These are phyloP conservation scores for Prunus campanulata DNA, from an alignment of 306 rosid species.

Conservation along the genomic window DNA sequence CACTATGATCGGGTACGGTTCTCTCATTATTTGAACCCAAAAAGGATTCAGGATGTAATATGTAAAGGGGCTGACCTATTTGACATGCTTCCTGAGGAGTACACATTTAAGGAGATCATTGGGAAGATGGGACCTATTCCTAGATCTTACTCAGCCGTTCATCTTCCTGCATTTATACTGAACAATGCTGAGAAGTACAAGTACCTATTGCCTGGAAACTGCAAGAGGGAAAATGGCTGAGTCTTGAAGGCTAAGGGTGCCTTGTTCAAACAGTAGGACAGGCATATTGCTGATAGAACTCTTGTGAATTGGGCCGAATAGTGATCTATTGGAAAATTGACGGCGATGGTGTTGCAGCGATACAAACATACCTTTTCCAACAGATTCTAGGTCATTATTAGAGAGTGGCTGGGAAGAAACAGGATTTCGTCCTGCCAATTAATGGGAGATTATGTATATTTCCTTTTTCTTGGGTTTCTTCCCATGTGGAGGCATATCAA, in stretches of 20 bases:
- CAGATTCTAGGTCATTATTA: constrained; percentile 33
- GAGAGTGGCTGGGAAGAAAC: constrained; percentile 27
- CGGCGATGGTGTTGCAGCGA: constrained; percentile 15
- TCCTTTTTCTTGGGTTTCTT: constrained; percentile 22
- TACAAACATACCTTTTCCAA: constrained; percentile 23
- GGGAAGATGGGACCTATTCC: constrained; percentile 88
- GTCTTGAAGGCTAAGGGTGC: constrained; percentile 16
- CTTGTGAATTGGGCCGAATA: constrained; percentile 20
- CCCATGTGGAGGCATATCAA: constrained; percentile 29
- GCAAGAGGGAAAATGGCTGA: constrained; percentile 76
- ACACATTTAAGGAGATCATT: constrained; percentile 74
- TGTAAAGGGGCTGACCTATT: constrained; percentile 74
- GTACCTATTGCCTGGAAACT: constrained; percentile 75
- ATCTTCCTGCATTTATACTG: constrained; percentile 70
- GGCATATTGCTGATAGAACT: constrained; percentile 9
- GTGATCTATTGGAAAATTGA: constrained; percentile 29
- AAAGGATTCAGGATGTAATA: constrained; percentile 66
- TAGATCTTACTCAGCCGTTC: constrained; percentile 73
- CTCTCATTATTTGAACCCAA: constrained; percentile 60
- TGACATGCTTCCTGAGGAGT: constrained; percentile 89
- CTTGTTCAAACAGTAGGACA: constrained; percentile 6
- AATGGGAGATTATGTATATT: constrained; percentile 27
- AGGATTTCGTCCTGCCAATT: constrained; percentile 25
- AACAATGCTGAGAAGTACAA: constrained; percentile 61
- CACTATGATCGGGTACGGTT: constrained; percentile 71